Evolutionary conservation across 2,329 filamentous ascomycete species (phyloP), one percentile per base, ranked within the genome.

Genomic region (Diaporthe batatas): DNA sequence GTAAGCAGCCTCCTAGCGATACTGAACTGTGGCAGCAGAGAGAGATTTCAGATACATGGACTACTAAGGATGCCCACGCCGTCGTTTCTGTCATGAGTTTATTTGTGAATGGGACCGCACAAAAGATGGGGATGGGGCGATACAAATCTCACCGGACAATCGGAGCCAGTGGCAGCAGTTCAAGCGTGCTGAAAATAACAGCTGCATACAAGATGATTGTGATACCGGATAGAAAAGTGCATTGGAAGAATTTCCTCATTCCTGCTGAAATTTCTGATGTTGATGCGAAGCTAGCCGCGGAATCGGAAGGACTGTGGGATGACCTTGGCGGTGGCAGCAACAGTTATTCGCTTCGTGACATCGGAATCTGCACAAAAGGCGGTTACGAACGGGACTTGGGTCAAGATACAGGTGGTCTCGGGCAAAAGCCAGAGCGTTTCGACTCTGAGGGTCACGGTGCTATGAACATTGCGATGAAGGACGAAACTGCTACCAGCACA

Each of bases 161-260:
- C 8, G 68, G 55, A 4, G 10, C n/a, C 5, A 3, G 14, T n/a
- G 42, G 42, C 12, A 70, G 68, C 14, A 32, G n/a, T 23, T 51
- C n/a, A 12, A 14, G 23, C 18, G 1, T 32, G 2, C 54, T 47
- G 18, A 59, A 72, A 21, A 44, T 72, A 0, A 47, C 67, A 1
- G n/a, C 58, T 18, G 62, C 70, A 16, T 72, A 72, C 23, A 72
- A n/a, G 10, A 23, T 68, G n/a, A 42, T 72, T 2, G 3, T 10
- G 18, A 23, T 59, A 0, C 70, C 70, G 6, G 34, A 39, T 0
- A 18, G 11, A 18, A 6, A 53, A 25, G 16, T 23, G 2, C 32
- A 68, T 21, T 72, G 70, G 70, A 32, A 16, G 29, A 68, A 72
- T 6, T 68, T 72, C 21, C 11, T 68, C 6, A 51, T 72, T 16